Conservation (phyloP, 2,329 filamentous ascomycete species). For the Xylaria sp. region DNA sequence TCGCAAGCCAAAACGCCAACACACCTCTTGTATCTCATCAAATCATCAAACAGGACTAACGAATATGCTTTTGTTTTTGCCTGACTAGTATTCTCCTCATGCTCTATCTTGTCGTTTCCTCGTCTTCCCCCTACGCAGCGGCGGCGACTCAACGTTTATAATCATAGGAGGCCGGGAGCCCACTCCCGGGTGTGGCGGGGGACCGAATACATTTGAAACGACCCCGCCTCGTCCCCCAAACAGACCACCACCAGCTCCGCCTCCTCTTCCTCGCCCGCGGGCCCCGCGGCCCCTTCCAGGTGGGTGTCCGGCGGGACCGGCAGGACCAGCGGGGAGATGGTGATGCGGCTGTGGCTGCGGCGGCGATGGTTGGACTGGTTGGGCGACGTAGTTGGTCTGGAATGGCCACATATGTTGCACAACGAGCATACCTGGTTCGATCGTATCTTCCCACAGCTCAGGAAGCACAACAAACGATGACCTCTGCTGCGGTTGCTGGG, state of each 20-base stretch:
- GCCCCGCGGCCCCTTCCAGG: slow-evolving; percentile 17
- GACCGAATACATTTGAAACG: slow-evolving; percentile 27
- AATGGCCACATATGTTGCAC: slow-evolving; percentile 71
- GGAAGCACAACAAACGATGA: slow-evolving; percentile 61
- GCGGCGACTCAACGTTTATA: slow-evolving; percentile 7
- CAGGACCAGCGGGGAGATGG: not conserved
- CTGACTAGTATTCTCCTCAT: not conserved
- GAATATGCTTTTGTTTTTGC: not conserved
- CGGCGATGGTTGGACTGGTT: slow-evolving; percentile 27
- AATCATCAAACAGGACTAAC: not conserved
- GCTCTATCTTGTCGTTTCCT: slow-evolving; percentile 38
- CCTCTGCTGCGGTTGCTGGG: slow-evolving; percentile 15
- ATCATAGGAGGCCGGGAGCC: slow-evolving; percentile 18
- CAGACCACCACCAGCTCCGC: not conserved
- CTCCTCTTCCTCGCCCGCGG: slow-evolving; percentile 23
- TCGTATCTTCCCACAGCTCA: slow-evolving; percentile 67
- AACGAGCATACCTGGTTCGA: slow-evolving; percentile 65
- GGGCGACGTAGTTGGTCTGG: slow-evolving; percentile 28
- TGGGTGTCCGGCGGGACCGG: not conserved
- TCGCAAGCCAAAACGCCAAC: not conserved
- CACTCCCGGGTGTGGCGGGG: slow-evolving; percentile 7
- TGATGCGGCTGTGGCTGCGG: slow-evolving; percentile 20
- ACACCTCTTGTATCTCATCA: slow-evolving; percentile 1
- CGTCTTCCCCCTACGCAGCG: slow-evolving; percentile 40
- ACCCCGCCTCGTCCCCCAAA: slow-evolving; percentile 24